Conservation (phyloP, 495 filamentous ascomycete species). For the Jackrogersella minutella region DNA sequence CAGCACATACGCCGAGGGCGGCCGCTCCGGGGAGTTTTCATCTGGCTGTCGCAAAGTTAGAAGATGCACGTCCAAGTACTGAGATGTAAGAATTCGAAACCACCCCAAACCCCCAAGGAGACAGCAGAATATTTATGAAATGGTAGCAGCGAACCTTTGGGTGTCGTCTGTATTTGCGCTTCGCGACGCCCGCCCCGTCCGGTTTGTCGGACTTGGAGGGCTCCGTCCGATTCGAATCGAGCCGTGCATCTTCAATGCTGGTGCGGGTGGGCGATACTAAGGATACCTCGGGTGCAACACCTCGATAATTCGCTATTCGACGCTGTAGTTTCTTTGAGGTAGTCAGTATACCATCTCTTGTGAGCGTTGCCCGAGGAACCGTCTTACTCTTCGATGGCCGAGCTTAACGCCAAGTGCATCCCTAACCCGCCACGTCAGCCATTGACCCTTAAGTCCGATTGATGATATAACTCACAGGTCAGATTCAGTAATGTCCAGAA, state of each 20-base stretch:
- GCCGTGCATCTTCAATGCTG: slow-evolving; percentile 48
- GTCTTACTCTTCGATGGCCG: slow-evolving; percentile 76
- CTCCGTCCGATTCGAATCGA: slow-evolving; percentile 46
- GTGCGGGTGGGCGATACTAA: slow-evolving; percentile 50
- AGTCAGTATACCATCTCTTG: slow-evolving; percentile 26
- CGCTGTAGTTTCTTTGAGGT: slow-evolving; percentile 57
- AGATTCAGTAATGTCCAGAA: slow-evolving; percentile 80
- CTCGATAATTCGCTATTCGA: slow-evolving; percentile 64
- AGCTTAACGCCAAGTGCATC: slow-evolving; percentile 76
- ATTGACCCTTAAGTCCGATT: slow-evolving; percentile 1
- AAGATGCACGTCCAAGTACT: slow-evolving; percentile 7
- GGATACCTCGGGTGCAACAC: slow-evolving; percentile 60
- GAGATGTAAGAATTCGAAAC: not conserved
- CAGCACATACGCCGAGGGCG: slow-evolving; percentile 82
- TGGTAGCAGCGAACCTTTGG: slow-evolving; percentile 66
- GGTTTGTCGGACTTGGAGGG: slow-evolving; percentile 45
- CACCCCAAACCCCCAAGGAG: slow-evolving; percentile 8
- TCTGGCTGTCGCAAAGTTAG: slow-evolving; percentile 61
- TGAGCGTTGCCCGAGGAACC: not conserved
- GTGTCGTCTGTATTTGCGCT: slow-evolving; percentile 80
- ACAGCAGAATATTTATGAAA: not conserved
- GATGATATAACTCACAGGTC: slow-evolving; percentile 67
- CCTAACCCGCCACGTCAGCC: slow-evolving; percentile 50
- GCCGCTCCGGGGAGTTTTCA: slow-evolving; percentile 78
- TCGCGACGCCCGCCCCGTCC: slow-evolving; percentile 51